Percentiles rank a stretch among this genome's conserved stretches.
phyloP scores from a whole-genome alignment of 805 yeast genomes.

The Barnettozyma populi region DNA sequence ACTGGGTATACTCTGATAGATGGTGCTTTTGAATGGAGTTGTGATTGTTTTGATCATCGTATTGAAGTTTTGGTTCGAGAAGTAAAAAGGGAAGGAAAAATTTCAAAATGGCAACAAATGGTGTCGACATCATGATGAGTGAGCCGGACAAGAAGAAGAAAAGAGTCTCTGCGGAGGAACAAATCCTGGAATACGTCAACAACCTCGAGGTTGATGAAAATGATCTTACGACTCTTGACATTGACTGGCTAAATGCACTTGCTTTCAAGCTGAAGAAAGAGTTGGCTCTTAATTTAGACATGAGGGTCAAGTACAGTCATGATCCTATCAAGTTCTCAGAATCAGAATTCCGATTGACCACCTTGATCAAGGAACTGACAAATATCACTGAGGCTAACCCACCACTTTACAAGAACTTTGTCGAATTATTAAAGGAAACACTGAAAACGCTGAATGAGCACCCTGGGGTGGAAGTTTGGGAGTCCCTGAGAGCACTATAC shows the following conservation, averaged over 20 bases:
- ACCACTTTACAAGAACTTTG: slow-evolving; percentile 8
- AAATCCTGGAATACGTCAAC: slow-evolving; percentile 3
- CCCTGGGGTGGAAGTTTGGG: slow-evolving; percentile 17
- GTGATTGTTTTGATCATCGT: slow-evolving; percentile 3
- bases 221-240: slow-evolving; percentile 5
- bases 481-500: slow-evolving; percentile 10
- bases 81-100: not conserved
- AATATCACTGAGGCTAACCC: slow-evolving; percentile 13
- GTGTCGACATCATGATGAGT: not conserved
- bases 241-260: slow-evolving; percentile 13
- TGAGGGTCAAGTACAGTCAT: slow-evolving; percentile 7
- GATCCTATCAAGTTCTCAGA: slow-evolving; percentile 19
- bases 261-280: slow-evolving; percentile 3
- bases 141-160: not conserved
- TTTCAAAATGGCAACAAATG: not conserved
- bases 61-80: not conserved
- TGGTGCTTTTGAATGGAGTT: not conserved
- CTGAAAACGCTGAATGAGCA: slow-evolving; percentile 8
- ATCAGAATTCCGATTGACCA: slow-evolving; percentile 14
- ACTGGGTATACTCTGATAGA: slow-evolving; percentile 1
- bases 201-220: not conserved
- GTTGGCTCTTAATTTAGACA: slow-evolving; percentile 7
- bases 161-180: not conserved
- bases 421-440: not conserved
- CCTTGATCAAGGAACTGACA: slow-evolving; percentile 15